These are phyloP conservation scores for Suillus fuscotomentosus DNA, from an alignment of 768 basidiomycete species.

Conservation along the genomic window DNA sequence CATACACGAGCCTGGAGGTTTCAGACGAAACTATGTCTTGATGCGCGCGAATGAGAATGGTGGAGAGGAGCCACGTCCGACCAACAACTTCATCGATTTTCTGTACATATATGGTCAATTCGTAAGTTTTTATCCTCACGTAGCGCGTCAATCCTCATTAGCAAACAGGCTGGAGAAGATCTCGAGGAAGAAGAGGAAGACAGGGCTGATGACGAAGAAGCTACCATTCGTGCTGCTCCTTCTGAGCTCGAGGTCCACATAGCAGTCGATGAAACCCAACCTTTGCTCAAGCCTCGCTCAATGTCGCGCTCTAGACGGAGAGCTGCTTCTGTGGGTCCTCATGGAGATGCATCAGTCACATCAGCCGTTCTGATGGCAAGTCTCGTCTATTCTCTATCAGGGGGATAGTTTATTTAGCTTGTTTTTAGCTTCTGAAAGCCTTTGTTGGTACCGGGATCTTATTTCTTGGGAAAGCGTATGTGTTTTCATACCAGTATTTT, in stretches of 20 bases:
- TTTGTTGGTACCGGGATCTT: conserved; percentile 96
- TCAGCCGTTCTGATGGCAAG: conserved; percentile 93
- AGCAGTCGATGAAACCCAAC: conserved; percentile 47
- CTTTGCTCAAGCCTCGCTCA: conserved; percentile 48
- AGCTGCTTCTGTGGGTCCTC: conserved; percentile 53
- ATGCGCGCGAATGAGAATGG: conserved; percentile 70
- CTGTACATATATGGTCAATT: conserved; percentile 95
- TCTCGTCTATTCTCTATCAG: conserved; percentile 2
- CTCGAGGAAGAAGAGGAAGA: conserved; percentile 86
- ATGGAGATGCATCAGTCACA: conserved; percentile 85
- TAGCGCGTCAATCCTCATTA: conserved; percentile 7
- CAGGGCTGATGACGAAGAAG: conserved; percentile 56
- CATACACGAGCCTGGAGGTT: conserved; percentile 94
- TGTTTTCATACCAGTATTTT: conserved; percentile 9
- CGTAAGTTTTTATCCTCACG: conserved; percentile 47
- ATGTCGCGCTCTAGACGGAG: conserved; percentile 57
- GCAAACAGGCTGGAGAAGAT: conserved; percentile 80
- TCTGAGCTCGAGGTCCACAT: background rate
- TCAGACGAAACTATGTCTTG: conserved; percentile 84
- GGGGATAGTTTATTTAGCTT: conserved; percentile 1
- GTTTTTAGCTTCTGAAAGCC: conserved; percentile 76
- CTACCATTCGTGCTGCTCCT: conserved; percentile 26
- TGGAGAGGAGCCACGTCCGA: conserved; percentile 56
- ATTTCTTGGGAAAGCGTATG: conserved; percentile 93
- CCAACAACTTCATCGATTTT: conserved; percentile 92